phyloP scores from a whole-genome alignment of 495 filamentous ascomycete species.

The Rhypophila decipiens region DNA sequence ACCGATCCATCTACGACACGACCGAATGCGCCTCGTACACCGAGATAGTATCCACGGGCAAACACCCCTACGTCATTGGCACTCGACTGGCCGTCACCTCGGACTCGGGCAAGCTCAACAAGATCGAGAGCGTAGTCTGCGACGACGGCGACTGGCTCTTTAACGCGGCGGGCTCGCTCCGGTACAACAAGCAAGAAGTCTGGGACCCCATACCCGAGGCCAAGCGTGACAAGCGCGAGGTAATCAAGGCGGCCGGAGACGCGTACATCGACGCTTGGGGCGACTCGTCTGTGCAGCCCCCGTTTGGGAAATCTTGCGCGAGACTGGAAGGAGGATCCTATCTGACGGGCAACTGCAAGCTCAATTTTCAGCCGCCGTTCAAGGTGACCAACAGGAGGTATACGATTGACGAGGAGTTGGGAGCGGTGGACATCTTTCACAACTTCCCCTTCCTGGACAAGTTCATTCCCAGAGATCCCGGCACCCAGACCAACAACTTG shows the following conservation, averaged over 20 bases:
- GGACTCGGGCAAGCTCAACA: conserved; percentile 21
- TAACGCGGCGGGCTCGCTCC: conserved; percentile 30
- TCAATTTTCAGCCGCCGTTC: conserved; percentile 23
- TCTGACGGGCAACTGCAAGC: conserved; percentile 6
- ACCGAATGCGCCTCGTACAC: conserved; percentile 40
- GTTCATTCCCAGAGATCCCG: background rate
- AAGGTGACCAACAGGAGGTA: conserved; percentile 31
- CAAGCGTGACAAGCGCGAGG: conserved; percentile 21
- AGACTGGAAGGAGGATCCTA: conserved; percentile 30
- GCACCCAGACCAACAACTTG: conserved; percentile 17
- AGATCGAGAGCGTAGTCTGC: conserved; percentile 31
- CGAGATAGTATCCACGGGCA: conserved; percentile 38
- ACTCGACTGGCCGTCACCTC: conserved; percentile 23
- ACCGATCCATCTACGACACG: conserved; percentile 22
- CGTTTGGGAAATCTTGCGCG: conserved; percentile 28
- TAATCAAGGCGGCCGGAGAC: conserved; percentile 29
- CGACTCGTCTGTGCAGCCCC: conserved; percentile 25
- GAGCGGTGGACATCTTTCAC: conserved; percentile 29
- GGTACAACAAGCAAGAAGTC: conserved; percentile 24
- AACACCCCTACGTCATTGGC: conserved; percentile 31
- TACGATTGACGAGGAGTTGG: conserved; percentile 32
- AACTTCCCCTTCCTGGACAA: conserved; percentile 33
- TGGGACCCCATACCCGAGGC: conserved; percentile 29
- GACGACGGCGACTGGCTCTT: conserved; percentile 35
- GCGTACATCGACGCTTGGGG: conserved; percentile 33